Conservation (phyloP, 2,329 filamentous ascomycete species). For the Dothistroma septosporum region DNA sequence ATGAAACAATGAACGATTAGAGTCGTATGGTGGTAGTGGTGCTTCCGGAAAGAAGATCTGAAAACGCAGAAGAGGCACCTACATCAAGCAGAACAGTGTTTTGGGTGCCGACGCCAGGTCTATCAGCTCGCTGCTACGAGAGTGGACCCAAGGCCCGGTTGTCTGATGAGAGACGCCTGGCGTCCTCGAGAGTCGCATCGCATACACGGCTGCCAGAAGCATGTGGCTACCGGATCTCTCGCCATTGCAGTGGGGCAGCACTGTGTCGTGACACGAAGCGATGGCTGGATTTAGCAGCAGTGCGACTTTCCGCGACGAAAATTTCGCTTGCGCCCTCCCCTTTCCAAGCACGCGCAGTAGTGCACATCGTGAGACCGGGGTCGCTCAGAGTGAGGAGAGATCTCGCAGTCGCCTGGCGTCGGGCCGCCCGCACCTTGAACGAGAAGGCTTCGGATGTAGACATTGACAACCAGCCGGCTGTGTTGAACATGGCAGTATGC, state of each 20-base stretch:
- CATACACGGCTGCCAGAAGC: constrained; percentile 3
- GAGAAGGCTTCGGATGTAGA: neutral
- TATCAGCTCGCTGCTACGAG: constrained; percentile 7
- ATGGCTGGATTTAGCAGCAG: constrained; percentile 10
- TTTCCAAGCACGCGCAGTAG: constrained; percentile 9
- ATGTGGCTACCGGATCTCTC: neutral
- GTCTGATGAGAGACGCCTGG: constrained; percentile 5
- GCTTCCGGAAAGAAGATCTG: neutral
- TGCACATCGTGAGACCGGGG: constrained; percentile 2
- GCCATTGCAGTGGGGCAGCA: constrained; percentile 2
- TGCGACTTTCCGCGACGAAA: constrained; percentile 5
- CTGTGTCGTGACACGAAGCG: constrained; percentile 8
- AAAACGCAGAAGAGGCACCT: constrained; percentile 2
- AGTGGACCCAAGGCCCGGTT: constrained; percentile 9
- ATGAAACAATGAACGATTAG: constrained; percentile 1
- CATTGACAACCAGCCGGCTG: neutral
- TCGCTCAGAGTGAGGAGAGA: constrained; percentile 6
- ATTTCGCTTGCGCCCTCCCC: constrained; percentile 9
- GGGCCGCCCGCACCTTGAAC: neutral
- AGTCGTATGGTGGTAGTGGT: neutral
- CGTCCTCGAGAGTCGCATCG: constrained; percentile 9
- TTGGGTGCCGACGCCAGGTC: constrained; percentile 4
- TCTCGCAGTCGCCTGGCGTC: neutral
- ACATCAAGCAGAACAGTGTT: neutral
- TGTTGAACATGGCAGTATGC: neutral